Conservation (phyloP, 495 filamentous ascomycete species). For the Xylaria scruposa region DNA sequence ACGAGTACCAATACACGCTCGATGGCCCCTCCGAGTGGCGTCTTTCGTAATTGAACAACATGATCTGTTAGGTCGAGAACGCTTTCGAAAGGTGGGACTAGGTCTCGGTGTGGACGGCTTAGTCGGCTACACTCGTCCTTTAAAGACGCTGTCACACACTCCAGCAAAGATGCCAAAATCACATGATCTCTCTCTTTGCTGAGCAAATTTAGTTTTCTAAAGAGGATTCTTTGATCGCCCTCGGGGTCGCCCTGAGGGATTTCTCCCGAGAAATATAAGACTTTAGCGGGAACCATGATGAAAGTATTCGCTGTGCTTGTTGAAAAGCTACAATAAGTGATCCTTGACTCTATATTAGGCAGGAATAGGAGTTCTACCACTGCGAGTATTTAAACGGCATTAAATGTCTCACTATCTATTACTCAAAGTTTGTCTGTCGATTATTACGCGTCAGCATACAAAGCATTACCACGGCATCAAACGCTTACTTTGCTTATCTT, state of each 20-base stretch:
- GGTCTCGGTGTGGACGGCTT: neutral
- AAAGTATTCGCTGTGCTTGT: neutral
- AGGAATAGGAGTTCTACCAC: too few relatives aligned
- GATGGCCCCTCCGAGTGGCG: neutral
- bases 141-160: neutral
- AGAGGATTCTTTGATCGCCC: neutral
- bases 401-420: too few relatives aligned
- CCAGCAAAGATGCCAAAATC: neutral
- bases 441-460: too few relatives aligned
- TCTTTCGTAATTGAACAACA: slow-evolving; percentile 4
- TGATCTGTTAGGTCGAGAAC: slow-evolving; percentile 9
- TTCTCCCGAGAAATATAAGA: neutral
- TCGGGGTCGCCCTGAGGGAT: neutral
- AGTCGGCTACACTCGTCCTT: neutral
- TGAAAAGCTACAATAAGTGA: too few relatives aligned
- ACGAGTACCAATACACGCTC: neutral
- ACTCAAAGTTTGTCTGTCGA: too few relatives aligned
- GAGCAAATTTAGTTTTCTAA: neutral
- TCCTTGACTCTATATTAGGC: too few relatives aligned
- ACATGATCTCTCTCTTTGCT: neutral
- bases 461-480: too few relatives aligned
- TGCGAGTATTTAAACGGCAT: too few relatives aligned
- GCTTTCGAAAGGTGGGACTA: neutral
- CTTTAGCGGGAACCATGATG: too few relatives aligned
- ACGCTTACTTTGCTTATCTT: too few relatives aligned